Conservation (phyloP, 805 yeast genomes). For the Ogataea allantospora region DNA sequence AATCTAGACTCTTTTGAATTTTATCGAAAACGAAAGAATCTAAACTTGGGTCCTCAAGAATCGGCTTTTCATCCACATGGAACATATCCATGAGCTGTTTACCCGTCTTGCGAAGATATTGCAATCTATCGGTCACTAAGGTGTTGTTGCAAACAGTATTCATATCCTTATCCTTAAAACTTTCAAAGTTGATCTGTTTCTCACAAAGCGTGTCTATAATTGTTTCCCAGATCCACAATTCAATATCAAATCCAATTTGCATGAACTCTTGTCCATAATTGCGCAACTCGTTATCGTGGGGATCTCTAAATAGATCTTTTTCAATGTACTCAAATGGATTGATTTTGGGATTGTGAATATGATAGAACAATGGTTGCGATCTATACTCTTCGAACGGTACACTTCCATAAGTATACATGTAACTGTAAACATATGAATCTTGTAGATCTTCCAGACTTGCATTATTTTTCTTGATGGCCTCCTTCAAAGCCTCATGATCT, state of each 20-base stretch:
- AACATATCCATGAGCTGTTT: slow-evolving; percentile 3
- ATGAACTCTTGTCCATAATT: slow-evolving; percentile 23
- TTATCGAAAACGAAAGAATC: slow-evolving; percentile 12
- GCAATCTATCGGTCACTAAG: slow-evolving; percentile 21
- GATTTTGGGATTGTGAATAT: slow-evolving; percentile 49
- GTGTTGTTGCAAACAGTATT: slow-evolving; percentile 22
- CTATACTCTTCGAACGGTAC: slow-evolving; percentile 16
- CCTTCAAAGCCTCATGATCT: slow-evolving; percentile 23
- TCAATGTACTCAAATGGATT: slow-evolving; percentile 40
- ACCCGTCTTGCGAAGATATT: slow-evolving; percentile 27
- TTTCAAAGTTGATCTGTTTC: slow-evolving; percentile 13
- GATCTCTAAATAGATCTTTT: slow-evolving; percentile 20
- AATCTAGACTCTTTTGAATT: slow-evolving; percentile 1
- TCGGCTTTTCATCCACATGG: neutral
- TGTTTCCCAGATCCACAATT: slow-evolving; percentile 27
- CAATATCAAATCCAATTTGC: slow-evolving; percentile 23
- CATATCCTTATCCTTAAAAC: slow-evolving; percentile 23
- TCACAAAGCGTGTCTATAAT: slow-evolving; percentile 25
- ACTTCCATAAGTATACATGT: slow-evolving; percentile 18
- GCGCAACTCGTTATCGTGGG: slow-evolving; percentile 11
- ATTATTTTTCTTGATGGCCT: slow-evolving; percentile 9
- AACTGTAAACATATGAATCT: slow-evolving; percentile 19
- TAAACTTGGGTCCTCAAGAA: slow-evolving; percentile 2
- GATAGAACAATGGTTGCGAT: slow-evolving; percentile 30
- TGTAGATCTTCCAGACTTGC: slow-evolving; percentile 6